Evolutionary conservation across 768 basidiomycete genomes (phyloP).

Genomic region (Chalciporus pseudorubinellus): DNA sequence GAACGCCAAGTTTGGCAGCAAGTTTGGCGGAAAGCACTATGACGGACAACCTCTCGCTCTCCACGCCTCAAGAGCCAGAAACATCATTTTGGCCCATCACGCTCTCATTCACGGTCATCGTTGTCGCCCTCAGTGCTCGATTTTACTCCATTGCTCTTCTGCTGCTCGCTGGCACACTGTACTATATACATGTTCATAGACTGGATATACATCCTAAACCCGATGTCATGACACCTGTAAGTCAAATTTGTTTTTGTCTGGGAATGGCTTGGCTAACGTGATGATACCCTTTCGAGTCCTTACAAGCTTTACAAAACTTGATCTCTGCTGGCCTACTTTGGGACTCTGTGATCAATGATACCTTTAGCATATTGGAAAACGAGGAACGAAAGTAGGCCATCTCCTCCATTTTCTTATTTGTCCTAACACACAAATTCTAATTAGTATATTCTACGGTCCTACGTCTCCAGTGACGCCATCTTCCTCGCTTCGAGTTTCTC

Average conservation of each 20-base stretch:
- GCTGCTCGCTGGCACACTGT: conserved; percentile 38
- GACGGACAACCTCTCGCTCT: conserved; percentile 25
- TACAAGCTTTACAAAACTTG: conserved; percentile 64
- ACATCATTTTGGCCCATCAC: conserved; percentile 39
- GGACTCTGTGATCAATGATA: conserved; percentile 73
- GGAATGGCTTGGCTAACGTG: conserved; percentile 1
- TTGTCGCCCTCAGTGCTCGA: conserved; percentile 43
- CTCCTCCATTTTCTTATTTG: neutral
- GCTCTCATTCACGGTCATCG: conserved; percentile 36
- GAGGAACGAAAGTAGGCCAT: conserved; percentile 62
- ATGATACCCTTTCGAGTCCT: conserved; percentile 43
- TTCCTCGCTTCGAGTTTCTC: conserved; percentile 56
- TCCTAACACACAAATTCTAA: conserved; percentile 5
- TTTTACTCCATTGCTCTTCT: conserved; percentile 41
- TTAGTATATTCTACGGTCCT: conserved; percentile 39
- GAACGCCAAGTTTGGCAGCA: conserved; percentile 41
- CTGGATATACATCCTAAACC: conserved; percentile 33
- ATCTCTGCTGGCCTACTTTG: conserved; percentile 66
- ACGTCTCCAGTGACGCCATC: conserved; percentile 34
- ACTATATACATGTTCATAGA: conserved; percentile 40
- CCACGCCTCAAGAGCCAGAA: conserved; percentile 35
- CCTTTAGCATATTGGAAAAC: conserved; percentile 59
- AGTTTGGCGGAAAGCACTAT: conserved; percentile 34
- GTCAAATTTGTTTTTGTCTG: conserved; percentile 24
- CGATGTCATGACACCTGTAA: conserved; percentile 53